A percentile compares a stretch with the other conserved stretches of the same genome.
Evolutionary conservation across 768 basidiomycete species (phyloP).

Genomic region (Suillus weaverae): DNA sequence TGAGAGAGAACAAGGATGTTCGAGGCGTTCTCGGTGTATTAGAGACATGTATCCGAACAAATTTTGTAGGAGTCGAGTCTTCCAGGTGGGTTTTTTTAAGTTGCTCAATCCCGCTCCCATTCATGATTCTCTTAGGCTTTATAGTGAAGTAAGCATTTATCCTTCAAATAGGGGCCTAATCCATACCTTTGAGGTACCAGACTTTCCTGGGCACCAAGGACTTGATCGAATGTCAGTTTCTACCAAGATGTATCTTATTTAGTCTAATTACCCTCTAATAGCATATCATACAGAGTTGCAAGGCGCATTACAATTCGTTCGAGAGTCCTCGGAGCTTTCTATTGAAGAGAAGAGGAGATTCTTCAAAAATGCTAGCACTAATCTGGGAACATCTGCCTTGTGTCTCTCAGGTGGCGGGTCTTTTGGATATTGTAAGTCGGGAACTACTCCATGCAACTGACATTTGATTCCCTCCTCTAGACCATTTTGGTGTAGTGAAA

Average conservation of each 20-base stretch:
- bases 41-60: slow-evolving; percentile 86
- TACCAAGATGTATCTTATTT: not conserved
- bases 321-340: slow-evolving; percentile 69
- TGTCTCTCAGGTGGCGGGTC: slow-evolving; percentile 96
- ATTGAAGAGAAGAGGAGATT: slow-evolving; percentile 90
- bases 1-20: slow-evolving; percentile 78
- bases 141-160: slow-evolving; percentile 66
- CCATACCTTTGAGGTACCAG: slow-evolving; percentile 39
- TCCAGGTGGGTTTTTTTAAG: slow-evolving; percentile 47
- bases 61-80: slow-evolving; percentile 93
- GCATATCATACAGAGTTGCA: slow-evolving; percentile 83
- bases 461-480: slow-evolving; percentile 35
- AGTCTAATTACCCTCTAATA: slow-evolving; percentile 29
- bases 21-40: slow-evolving; percentile 87
- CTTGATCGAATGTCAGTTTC: slow-evolving; percentile 72
- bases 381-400: slow-evolving; percentile 87
- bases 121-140: slow-evolving; percentile 55
- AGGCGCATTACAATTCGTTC: slow-evolving; percentile 70
- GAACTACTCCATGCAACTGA: not conserved
- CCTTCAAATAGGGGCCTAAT: slow-evolving; percentile 15
- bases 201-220: slow-evolving; percentile 92
- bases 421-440: slow-evolving; percentile 84
- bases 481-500: slow-evolving; percentile 88
- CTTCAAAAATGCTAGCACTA: slow-evolving; percentile 86
- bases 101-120: not conserved